These are phyloP conservation scores for Penicillium sp. DNA, from an alignment of 2,329 filamentous ascomycete genomes.

Conservation along the genomic window DNA sequence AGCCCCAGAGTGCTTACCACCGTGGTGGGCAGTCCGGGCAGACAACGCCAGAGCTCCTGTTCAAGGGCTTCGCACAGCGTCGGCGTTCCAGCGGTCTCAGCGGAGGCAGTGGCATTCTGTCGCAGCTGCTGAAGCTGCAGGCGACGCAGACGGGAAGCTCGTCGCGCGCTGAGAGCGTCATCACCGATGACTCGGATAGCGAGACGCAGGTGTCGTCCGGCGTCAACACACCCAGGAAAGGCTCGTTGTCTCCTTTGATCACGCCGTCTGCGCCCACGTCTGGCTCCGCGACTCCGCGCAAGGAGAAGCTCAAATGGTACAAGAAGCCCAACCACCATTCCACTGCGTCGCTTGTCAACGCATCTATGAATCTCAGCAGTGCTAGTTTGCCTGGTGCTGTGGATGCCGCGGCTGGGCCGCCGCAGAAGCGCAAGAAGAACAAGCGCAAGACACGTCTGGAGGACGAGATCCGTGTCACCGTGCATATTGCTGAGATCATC, in stretches of 20 bases:
- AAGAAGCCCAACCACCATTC: conserved; percentile 41
- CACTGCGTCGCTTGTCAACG: conserved; percentile 40
- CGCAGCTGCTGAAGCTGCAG: conserved; percentile 71
- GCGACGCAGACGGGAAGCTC: conserved; percentile 48
- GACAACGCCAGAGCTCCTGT: conserved; percentile 31
- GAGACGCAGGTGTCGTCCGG: conserved; percentile 32
- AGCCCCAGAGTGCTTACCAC: conserved; percentile 34
- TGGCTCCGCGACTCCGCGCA: conserved; percentile 36
- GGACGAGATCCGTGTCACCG: conserved; percentile 61
- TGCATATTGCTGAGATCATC: conserved; percentile 69
- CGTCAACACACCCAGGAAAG: conserved; percentile 29
- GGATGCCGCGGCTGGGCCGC: conserved; percentile 21
- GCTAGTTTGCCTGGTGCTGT: conserved; percentile 32
- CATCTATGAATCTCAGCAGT: conserved; percentile 40
- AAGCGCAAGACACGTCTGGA: conserved; percentile 38
- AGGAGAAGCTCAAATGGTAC: conserved; percentile 46
- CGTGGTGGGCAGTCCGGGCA: conserved; percentile 36
- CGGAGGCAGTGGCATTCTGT: conserved; percentile 62
- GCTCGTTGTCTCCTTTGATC: conserved; percentile 22
- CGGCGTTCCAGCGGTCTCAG: conserved; percentile 28
- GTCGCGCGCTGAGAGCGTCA: conserved; percentile 30
- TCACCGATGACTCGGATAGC: conserved; percentile 35
- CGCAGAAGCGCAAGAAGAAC: conserved; percentile 22
- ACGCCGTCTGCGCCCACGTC: conserved; percentile 25
- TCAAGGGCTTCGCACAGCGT: conserved; percentile 25